Base-by-base conservation (phyloP, 768 basidiomycete genomes). In the Agaricus sinodeliciosus region DNA sequence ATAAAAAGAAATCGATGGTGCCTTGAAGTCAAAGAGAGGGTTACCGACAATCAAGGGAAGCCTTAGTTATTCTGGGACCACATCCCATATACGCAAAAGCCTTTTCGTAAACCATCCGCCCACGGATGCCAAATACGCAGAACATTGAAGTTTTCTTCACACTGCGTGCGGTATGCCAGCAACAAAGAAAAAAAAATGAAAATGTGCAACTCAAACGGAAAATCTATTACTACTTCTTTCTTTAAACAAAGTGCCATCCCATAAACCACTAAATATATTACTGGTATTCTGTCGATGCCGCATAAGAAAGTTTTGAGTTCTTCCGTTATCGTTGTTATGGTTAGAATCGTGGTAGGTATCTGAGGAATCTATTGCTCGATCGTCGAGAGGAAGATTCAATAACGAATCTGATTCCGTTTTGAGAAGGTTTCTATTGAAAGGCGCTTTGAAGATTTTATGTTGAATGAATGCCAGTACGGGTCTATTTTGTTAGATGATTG, bases 401-500 rank as follows among this genome's bases (percentile, higher is more conserved):
- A 37, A 8, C 15, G 62, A 63, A 41, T 45, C 52, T 11, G 27
- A 19, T n/a, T 48, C 41, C 9, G 45, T 34, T 15, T 34, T 34
- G 11, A 42, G 45, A 13, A 16, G 27, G 18, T 36, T 25, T n/a
- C 74, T 72, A 31, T 65, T 63, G 64, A 84, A 84, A 4, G 80
- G 73, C 3, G 66, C 67, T 42, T 63, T 70, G 65, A 85, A 84
- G 13, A 74, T 34, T 42, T 65, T 69, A 63, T 83, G 79, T 50
- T 85, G 84, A 4, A 63, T 69, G 60, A 70, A 72, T 1, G 81
- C 80, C 26, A 84, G 68, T 3, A 74, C 58, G 2, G 80, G 81
- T 27, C 82, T 84, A 43, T 15, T 41, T 25, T n/a, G 37, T 22
- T 55, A 12, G 36, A n/a, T 28, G 4, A 28, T 28, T 28, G 9